A percentile compares a stretch with the other conserved stretches of the same genome.
Evolutionary conservation across 2,329 filamentous ascomycete genomes (phyloP).

Genomic region (Pyrenochaeta sp.): DNA sequence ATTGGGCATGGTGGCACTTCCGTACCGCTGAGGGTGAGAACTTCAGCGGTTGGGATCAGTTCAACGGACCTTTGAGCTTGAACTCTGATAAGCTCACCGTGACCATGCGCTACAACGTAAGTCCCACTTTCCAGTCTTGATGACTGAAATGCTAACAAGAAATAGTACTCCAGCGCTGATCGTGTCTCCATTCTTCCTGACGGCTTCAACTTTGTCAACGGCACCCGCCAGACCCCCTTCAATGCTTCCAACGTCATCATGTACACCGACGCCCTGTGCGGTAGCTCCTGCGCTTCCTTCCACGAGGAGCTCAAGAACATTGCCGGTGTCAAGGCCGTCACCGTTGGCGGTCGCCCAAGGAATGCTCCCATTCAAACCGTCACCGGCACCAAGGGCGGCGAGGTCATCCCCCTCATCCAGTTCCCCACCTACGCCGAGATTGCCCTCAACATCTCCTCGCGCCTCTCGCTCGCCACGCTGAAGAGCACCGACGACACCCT

Average conservation of each 20-base stretch:
- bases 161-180: conserved; percentile 29
- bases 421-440: conserved; percentile 24
- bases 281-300: conserved; percentile 66
- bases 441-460: conserved; percentile 22
- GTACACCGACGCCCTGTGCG: conserved; percentile 64
- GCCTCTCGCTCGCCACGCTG: conserved; percentile 9
- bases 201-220: conserved; percentile 26
- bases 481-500: conserved; percentile 16
- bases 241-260: conserved; percentile 47
- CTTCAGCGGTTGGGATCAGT: conserved; percentile 54
- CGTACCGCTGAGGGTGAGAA: conserved; percentile 32
- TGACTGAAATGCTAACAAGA: conserved; percentile 3
- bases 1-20: conserved; percentile 34
- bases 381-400: conserved; percentile 65
- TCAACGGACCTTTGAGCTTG: conserved; percentile 50
- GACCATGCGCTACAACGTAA: conserved; percentile 42
- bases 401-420: conserved; percentile 30
- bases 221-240: conserved; percentile 42
- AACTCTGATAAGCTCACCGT: conserved; percentile 49
- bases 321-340: conserved; percentile 62
- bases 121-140: conserved; percentile 1
- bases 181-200: conserved; percentile 17
- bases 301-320: conserved; percentile 60
- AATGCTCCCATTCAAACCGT: conserved; percentile 65
- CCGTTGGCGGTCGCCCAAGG: conserved; percentile 65